Base-by-base conservation (phyloP, 1,139 yeast species). In the Geotrichum cucujoidarum region DNA sequence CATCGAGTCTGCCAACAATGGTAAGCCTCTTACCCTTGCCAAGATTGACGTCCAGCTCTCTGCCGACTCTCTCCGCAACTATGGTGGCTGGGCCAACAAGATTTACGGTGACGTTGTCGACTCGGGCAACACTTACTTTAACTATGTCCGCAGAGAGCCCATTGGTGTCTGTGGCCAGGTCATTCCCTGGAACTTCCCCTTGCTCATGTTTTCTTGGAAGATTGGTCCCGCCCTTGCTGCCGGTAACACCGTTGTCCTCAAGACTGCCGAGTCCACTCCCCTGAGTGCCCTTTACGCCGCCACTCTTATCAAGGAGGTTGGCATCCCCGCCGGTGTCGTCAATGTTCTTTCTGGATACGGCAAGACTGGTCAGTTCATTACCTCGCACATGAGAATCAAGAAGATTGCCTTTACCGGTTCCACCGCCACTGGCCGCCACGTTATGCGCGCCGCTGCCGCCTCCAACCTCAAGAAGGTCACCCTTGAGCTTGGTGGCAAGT, bases 111-210 rank as follows among this genome's bases (percentile, higher is more conserved):
- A 74, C 59, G 75, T 82, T 42, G 76, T 84, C 55, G 85, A 83
- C 63, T 79, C 84, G 55, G 85, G 83, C 60, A 67, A 67, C 45
- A 65, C 73, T 55, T 81, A 81, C 68, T 78, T 81, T 64, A 79
- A 77, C 59, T 82, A 78, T 67, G 70, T 76, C 46, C 70, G 71
- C 57, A 69, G 73, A 55, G 90, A 83, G 68, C 89, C 92, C 55
- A 66, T 83, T 57, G 92, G 92, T 61, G 90, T 84, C 48, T 82
- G 89, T 69, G 94, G 90, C 50, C 87, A 81, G 66, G 80, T 84
- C 59, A 83, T 86, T 58, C 95, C 95, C 59, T 86, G 95, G 95
- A 86, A 86, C 70, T 86, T 85, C 78, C 95, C 95, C 55, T 70
- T 86, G 54, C 73, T 84, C 65, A 84, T 84, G 87, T 78, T 82